Evolutionary conservation across 108 stramenopile genomes (phyloP), one percentile per base, ranked within the genome.

Genomic region (Discostella stelligeroides): DNA sequence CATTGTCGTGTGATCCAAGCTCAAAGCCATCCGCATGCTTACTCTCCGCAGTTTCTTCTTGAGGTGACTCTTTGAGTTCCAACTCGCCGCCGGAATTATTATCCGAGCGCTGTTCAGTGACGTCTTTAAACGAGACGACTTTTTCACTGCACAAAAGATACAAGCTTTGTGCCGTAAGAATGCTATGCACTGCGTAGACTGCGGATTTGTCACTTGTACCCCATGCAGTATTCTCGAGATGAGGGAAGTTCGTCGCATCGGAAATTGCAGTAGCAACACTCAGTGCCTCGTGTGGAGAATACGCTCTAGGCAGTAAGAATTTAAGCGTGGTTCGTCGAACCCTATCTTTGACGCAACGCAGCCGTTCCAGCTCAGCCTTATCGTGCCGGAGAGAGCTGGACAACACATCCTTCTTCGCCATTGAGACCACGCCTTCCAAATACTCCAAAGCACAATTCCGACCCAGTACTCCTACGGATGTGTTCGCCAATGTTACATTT

Each of bases 321-420:
- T 73, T 73, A 13, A 80, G 71, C 21, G 53, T 51, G 4, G 79
- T 67, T n/a, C 72, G 43, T 34, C 72, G 79, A 7, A 80, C 72
- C 0, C 66, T 66, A 51, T 80, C 79, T 49, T 80, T 80, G 61
- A 80, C 29, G 25, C 70, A 65, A 1, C 60, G 61, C 37, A 80
- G 41, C 11, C 63, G 8, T 29, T 68, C 34, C 15, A 28, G 60
- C 23, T 67, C 43, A 21, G 64, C 53, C 8, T 49, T 48, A 11
- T 57, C 28, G 8, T 60, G 20, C 11, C 42, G 49, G 4, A 21
- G 30, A 47, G 41, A 29, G 39, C 45, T 47, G 4, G 60, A 40
- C 14, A 63, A 10, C 45, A 72, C 53, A 20, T 48, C 34, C 17
- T 73, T 72, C 62, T 72, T 73, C 8, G 79, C 72, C 55, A 41